Evolutionary conservation across 1,284 basidiomycete species (phyloP).

Genomic region (Microbotryum saponariae): DNA sequence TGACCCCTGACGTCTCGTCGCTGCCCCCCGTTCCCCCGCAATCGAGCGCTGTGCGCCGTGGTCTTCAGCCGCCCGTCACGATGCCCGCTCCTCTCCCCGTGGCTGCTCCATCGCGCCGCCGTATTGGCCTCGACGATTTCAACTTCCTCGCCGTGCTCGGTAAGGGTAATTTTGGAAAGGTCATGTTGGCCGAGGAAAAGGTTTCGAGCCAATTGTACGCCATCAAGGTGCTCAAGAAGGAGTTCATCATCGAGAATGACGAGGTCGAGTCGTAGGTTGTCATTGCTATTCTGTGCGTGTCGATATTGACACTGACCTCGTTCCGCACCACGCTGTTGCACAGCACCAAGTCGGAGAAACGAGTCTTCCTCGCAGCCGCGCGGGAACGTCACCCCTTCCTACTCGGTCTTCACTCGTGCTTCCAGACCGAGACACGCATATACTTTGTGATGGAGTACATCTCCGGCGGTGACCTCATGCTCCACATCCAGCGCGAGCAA

Average conservation of each 20-base stretch:
- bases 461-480: constrained; percentile 69
- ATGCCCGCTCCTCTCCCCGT: neutral
- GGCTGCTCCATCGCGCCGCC: constrained; percentile 31
- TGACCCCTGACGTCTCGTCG: too few relatives aligned
- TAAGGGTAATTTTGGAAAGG: constrained; percentile 99
- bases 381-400: constrained; percentile 96
- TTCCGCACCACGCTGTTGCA: neutral
- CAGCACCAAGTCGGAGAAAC: constrained; percentile 97
- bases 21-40: too few relatives aligned
- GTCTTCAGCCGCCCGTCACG: neutral
- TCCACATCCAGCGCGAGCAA: constrained; percentile 72
- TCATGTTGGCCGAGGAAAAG: constrained; percentile 99
- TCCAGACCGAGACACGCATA: constrained; percentile 97
- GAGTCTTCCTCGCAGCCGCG: constrained; percentile 92
- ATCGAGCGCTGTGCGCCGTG: too few relatives aligned
- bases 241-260: constrained; percentile 99
- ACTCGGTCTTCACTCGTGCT: constrained; percentile 93
- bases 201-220: constrained; percentile 78
- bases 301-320: neutral
- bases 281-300: neutral
- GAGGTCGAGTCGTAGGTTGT: constrained; percentile 85
- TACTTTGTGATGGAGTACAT: constrained; percentile 58
- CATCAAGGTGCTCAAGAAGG: constrained; percentile 99
- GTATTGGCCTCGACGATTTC: constrained; percentile 96
- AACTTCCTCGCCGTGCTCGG: constrained; percentile 98